Evolutionary conservation across 2,329 filamentous ascomycete genomes (phyloP).

Genomic region (Penicillium italicum): DNA sequence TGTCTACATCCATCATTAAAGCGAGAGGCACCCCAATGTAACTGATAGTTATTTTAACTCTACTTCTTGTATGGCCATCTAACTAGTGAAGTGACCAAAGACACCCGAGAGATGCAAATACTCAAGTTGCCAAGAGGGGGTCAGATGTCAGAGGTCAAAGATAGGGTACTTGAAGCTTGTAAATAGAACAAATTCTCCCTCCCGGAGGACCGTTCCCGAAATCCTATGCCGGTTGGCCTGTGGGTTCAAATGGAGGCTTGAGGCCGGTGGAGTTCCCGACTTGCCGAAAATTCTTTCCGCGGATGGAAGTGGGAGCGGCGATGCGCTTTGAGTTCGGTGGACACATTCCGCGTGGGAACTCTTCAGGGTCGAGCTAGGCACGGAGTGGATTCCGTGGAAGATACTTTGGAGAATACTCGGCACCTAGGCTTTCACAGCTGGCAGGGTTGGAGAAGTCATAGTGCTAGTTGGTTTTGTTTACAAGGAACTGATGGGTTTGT

Average conservation of each 20-base stretch:
- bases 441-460: not conserved
- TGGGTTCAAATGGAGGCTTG: not conserved
- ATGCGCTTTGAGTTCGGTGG: not conserved
- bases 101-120: too few relatives aligned
- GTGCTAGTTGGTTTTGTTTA: too few relatives aligned
- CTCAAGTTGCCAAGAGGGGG: too few relatives aligned
- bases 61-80: too few relatives aligned
- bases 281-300: constrained; percentile 16
- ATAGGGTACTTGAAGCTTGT: too few relatives aligned
- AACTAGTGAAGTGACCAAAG: too few relatives aligned
- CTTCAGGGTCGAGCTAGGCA: not conserved
- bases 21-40: too few relatives aligned
- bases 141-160: too few relatives aligned
- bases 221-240: constrained; percentile 6
- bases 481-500: not conserved
- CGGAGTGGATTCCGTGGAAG: not conserved
- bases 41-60: too few relatives aligned
- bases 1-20: too few relatives aligned
- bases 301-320: not conserved
- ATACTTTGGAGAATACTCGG: not conserved
- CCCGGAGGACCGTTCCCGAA: constrained; percentile 9
- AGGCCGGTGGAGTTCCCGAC: constrained; percentile 1
- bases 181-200: too few relatives aligned
- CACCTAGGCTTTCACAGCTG: not conserved
- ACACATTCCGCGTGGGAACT: not conserved